A percentile compares a stretch with the other conserved stretches of the same genome.
These are phyloP conservation scores for Hemileccinum impolitum DNA, from an alignment of 768 basidiomycete species.

Conservation along the genomic window DNA sequence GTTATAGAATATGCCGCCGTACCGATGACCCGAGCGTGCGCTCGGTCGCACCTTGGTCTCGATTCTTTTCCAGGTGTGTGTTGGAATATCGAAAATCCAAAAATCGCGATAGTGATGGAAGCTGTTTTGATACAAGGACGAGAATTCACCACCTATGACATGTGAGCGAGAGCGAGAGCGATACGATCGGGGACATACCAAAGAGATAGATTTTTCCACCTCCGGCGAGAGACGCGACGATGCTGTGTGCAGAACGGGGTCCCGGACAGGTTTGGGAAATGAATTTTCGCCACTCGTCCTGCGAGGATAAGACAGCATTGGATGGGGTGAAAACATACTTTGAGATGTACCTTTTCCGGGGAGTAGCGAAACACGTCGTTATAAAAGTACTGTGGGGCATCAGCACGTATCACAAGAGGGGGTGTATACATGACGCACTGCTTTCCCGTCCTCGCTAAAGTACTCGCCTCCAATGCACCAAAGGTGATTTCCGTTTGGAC, in stretches of 20 bases:
- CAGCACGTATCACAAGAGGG: not conserved
- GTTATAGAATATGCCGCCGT: not conserved
- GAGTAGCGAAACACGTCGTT: constrained; percentile 85
- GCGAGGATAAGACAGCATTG: not conserved
- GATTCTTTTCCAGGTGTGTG: constrained; percentile 82
- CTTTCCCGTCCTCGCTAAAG: constrained; percentile 82
- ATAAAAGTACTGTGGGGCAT: constrained; percentile 66
- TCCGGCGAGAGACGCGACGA: constrained; percentile 66
- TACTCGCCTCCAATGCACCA: constrained; percentile 88
- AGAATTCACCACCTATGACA: constrained; percentile 74
- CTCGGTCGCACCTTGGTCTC: constrained; percentile 81
- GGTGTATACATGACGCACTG: constrained; percentile 42
- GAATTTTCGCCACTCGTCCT: constrained; percentile 90
- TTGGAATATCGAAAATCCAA: constrained; percentile 80
- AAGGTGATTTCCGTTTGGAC: constrained; percentile 75
- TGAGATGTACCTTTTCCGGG: constrained; percentile 61
- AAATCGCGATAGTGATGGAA: constrained; percentile 90
- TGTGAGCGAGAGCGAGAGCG: not conserved
- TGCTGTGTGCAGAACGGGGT: constrained; percentile 84
- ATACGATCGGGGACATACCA: constrained; percentile 39
- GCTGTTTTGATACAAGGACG: constrained; percentile 74
- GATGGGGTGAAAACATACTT: not conserved
- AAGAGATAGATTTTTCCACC: constrained; percentile 87
- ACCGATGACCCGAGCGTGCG: constrained; percentile 83
- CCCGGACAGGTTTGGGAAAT: constrained; percentile 83